These are phyloP conservation scores for Candida andamanensis DNA, from an alignment of 805 yeast genomes.

Conservation along the genomic window DNA sequence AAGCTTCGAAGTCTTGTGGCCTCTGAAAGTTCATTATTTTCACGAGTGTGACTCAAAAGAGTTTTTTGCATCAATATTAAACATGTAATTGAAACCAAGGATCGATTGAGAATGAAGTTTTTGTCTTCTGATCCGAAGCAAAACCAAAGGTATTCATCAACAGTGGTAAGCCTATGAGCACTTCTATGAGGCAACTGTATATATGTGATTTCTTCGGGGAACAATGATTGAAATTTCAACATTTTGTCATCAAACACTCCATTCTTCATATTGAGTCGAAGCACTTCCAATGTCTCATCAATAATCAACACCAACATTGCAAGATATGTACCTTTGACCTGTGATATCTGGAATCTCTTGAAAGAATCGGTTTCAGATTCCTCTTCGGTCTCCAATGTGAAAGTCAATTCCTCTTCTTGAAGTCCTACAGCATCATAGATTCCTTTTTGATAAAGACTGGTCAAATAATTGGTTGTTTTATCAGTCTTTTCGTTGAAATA, in stretches of 20 bases:
- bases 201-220: constrained; percentile 19
- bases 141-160: constrained; percentile 4
- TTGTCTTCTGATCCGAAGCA: neutral
- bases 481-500: constrained; percentile 18
- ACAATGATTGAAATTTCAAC: constrained; percentile 14
- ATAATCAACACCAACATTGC: constrained; percentile 26
- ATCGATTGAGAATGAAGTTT: constrained; percentile 5
- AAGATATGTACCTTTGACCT: constrained; percentile 22
- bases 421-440: constrained; percentile 15
- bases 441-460: constrained; percentile 21
- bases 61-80: constrained; percentile 21
- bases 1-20: constrained; percentile 5
- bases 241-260: constrained; percentile 8
- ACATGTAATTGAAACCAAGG: constrained; percentile 16
- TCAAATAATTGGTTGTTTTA: constrained; percentile 13
- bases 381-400: neutral
- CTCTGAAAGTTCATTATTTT: constrained; percentile 8
- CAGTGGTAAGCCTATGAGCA: neutral
- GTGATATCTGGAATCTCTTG: neutral
- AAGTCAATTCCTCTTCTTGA: constrained; percentile 10
- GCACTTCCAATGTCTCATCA: constrained; percentile 24
- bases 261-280: constrained; percentile 10
- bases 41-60: constrained; percentile 15
- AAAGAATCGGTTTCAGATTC: constrained; percentile 1
- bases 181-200: neutral